These are phyloP conservation scores for Pleoardoris graminearum DNA, from an alignment of 2,329 filamentous ascomycete species.

Conservation along the genomic window DNA sequence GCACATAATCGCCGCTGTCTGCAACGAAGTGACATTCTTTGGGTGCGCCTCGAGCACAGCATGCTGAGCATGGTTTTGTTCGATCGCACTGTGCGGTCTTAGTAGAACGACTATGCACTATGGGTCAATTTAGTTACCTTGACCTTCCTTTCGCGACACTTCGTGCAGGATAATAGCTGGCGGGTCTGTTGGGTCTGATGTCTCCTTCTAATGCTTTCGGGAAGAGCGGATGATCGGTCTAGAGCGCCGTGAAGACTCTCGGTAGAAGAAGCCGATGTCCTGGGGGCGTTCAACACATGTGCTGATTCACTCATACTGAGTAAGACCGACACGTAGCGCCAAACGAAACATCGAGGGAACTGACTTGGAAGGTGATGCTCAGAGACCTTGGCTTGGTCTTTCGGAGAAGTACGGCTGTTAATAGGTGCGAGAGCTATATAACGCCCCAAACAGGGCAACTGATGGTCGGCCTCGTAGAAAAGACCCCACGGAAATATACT, in stretches of 20 bases:
- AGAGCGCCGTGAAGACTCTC: slow-evolving; percentile 16
- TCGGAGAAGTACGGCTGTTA: slow-evolving; percentile 24
- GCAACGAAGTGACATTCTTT: slow-evolving; percentile 54
- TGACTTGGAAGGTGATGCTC: slow-evolving; percentile 12
- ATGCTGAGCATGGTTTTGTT: slow-evolving; percentile 55
- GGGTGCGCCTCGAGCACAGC: slow-evolving; percentile 52
- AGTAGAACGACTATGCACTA: background rate
- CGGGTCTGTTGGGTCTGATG: slow-evolving; percentile 48
- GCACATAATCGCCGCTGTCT: slow-evolving; percentile 52
- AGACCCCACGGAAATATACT: slow-evolving; percentile 4
- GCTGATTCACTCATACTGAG: slow-evolving; percentile 21
- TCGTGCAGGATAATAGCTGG: slow-evolving; percentile 54
- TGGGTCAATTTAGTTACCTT: slow-evolving; percentile 41
- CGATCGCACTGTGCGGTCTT: slow-evolving; percentile 49
- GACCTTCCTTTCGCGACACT: slow-evolving; percentile 54
- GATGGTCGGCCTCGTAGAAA: no score
- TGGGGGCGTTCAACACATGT: slow-evolving; percentile 31
- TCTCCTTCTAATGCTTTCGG: slow-evolving; percentile 32
- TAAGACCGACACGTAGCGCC: slow-evolving; percentile 15
- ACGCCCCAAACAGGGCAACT: slow-evolving; percentile 2
- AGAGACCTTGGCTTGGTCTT: slow-evolving; percentile 10
- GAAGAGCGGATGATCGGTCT: slow-evolving; percentile 11
- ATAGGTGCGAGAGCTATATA: slow-evolving; percentile 19
- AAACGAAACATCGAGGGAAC: slow-evolving; percentile 25
- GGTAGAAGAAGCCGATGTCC: slow-evolving; percentile 21